Conservation (phyloP, 805 yeast species). For the Candida alai region DNA sequence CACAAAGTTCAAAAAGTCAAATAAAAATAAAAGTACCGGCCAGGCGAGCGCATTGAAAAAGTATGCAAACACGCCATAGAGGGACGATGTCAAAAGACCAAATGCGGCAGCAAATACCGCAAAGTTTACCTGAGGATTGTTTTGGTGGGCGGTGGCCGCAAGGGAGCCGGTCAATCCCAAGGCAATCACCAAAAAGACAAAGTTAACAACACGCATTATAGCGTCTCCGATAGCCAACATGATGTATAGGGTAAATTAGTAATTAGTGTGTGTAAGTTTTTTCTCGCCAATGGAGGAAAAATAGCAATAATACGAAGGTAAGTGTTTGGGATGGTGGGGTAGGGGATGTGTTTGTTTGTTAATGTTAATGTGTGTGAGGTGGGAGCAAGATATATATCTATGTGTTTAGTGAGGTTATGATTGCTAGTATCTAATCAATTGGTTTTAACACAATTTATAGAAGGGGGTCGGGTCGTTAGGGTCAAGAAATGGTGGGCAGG, state of each 20-base stretch:
- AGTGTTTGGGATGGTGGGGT: too few species aligned
- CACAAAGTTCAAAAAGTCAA: conserved; percentile 85
- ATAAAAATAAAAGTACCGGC: conserved; percentile 70
- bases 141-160: conserved; percentile 57
- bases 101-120: conserved; percentile 84
- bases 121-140: conserved; percentile 81
- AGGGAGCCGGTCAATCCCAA: conserved; percentile 90
- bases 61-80: conserved; percentile 77
- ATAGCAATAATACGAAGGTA: too few species aligned
- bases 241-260: conserved; percentile 3
- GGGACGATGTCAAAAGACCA: conserved; percentile 73
- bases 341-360: too few species aligned
- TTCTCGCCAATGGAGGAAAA: too few species aligned
- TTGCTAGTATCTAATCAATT: too few species aligned
- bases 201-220: conserved; percentile 69
- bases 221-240: conserved; percentile 74
- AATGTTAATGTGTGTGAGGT: too few species aligned
- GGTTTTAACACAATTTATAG: too few species aligned
- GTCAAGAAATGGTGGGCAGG: too few species aligned
- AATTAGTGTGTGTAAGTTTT: too few species aligned
- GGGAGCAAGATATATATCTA: too few species aligned
- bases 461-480: too few species aligned
- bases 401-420: too few species aligned
- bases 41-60: conserved; percentile 78
- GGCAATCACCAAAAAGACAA: conserved; percentile 69